phyloP scores from a whole-genome alignment of 2,329 filamentous ascomycete genomes.

The Blastomyces emzantsi region DNA sequence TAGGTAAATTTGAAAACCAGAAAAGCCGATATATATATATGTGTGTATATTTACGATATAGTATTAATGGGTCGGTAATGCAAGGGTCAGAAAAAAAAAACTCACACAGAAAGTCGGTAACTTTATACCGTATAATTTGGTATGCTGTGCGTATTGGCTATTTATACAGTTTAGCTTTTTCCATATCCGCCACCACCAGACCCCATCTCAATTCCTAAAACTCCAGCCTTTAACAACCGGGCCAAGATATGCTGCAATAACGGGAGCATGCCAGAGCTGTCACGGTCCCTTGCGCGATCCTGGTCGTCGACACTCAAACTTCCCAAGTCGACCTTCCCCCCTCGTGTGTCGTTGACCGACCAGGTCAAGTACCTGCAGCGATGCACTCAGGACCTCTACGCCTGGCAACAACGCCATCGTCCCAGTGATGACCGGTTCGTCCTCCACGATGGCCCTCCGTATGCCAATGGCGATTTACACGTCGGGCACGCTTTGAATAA shows the following conservation, averaged over 20 bases:
- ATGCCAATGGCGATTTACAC: conserved; percentile 87
- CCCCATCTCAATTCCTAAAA: not conserved
- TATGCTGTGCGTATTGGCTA: too few relatives aligned
- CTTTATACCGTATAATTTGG: too few relatives aligned
- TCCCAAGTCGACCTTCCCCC: conserved; percentile 63
- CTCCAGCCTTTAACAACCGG: not conserved
- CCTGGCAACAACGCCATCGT: conserved; percentile 62
- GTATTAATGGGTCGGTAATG: too few relatives aligned
- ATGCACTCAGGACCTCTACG: conserved; percentile 82
- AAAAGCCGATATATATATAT: too few relatives aligned
- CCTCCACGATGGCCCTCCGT: conserved; percentile 92
- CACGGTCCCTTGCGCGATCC: conserved; percentile 17
- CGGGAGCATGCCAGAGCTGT: conserved; percentile 17
- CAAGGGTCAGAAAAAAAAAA: too few relatives aligned
- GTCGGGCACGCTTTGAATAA: conserved; percentile 96
- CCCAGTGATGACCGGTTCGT: conserved; percentile 54
- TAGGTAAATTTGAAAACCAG: too few relatives aligned
- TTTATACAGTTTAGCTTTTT: too few relatives aligned
- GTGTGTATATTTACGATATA: too few relatives aligned
- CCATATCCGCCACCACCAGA: too few relatives aligned
- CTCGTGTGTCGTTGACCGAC: conserved; percentile 38
- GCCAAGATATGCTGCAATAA: conserved; percentile 12
- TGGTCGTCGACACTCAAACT: conserved; percentile 68
- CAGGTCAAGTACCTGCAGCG: conserved; percentile 54
- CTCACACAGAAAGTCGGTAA: too few relatives aligned